Base-by-base conservation (phyloP, 495 filamentous ascomycete genomes). In the Terfezia boudieri region DNA sequence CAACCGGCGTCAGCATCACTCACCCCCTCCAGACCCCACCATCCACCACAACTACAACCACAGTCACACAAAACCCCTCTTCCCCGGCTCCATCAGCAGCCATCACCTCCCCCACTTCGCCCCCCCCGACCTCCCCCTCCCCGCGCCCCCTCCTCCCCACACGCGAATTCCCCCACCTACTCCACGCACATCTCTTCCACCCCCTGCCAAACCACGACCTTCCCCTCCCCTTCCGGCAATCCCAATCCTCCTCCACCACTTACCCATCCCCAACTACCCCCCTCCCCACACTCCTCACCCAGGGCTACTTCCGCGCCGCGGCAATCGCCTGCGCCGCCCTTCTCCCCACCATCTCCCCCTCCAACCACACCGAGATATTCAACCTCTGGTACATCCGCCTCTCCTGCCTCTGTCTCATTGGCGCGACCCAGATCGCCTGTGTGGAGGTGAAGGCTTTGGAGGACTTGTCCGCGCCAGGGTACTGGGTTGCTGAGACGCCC, bases 401-500 rank as follows among this genome's bases (percentile, higher is more conserved):
- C 2, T 76, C 83, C n/a, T 86, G 81, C 57, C 73, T 98, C 8
- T 81, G 81, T 22, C 74, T 95, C 1, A 72, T 78, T 12, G 76
- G 79, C 52, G 76, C 83, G 62, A 76, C 76, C 23, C 63, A 76
- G 9, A 71, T 93, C 32, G 90, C 90, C 3, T 83, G 84, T 0
- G 82, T 89, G 60, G 90, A 98, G 67, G 81, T 81, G 8, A 87
- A 86, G 61, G 76, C 76, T 0, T 72, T 96, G 10, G 82, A 84
- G 58, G 90, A 95, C 64, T 69, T 94, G 36, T 77, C 76, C 9
- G 65, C 74, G 43, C 74, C 75, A 56, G 88, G 86, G 67, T 85
- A 82, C 64, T 60, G 69, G 2, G 76, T 72, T 57, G 67, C 68
- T 7, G 65, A 60, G 20, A 74, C 68, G 1, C 26, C 26, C 1